A percentile compares a stretch with the other conserved stretches of the same genome.
Evolutionary conservation across 345 rosid genomes (phyloP).

Genomic region (Syzygium aromaticum): DNA sequence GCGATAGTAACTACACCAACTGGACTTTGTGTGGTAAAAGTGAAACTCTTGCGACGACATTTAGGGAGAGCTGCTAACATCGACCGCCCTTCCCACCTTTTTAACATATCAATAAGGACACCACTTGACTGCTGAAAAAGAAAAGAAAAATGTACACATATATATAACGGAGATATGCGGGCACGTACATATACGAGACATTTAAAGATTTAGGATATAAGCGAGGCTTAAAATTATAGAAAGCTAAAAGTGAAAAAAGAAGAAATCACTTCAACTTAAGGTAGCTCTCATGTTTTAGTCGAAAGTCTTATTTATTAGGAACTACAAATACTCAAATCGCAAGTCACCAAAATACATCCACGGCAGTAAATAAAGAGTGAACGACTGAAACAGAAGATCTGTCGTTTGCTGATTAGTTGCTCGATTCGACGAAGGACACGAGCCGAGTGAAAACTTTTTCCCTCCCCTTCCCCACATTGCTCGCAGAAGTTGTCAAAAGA

Average conservation of each 20-base stretch:
- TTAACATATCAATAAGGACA: not conserved
- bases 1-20: fast-evolving
- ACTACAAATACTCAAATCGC: not conserved
- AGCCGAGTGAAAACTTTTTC: not conserved
- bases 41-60: fast-evolving
- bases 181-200: not conserved
- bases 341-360: not conserved
- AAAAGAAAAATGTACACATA: too few species aligned
- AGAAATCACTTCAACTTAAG: not conserved
- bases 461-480: not conserved
- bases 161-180: not conserved
- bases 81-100: not conserved
- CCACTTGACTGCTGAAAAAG: not conserved
- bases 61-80: not conserved
- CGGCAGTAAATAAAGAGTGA: too few species aligned
- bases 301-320: not conserved
- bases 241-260: not conserved
- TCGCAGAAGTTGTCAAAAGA: not conserved
- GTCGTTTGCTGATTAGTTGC: not conserved
- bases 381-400: not conserved
- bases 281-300: too few species aligned
- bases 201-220: not conserved
- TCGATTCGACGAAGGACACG: not conserved
- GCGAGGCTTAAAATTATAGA: not conserved
- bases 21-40: not conserved